These are phyloP conservation scores for Irpex sp. DNA, from an alignment of 1,284 basidiomycete genomes.

Conservation along the genomic window DNA sequence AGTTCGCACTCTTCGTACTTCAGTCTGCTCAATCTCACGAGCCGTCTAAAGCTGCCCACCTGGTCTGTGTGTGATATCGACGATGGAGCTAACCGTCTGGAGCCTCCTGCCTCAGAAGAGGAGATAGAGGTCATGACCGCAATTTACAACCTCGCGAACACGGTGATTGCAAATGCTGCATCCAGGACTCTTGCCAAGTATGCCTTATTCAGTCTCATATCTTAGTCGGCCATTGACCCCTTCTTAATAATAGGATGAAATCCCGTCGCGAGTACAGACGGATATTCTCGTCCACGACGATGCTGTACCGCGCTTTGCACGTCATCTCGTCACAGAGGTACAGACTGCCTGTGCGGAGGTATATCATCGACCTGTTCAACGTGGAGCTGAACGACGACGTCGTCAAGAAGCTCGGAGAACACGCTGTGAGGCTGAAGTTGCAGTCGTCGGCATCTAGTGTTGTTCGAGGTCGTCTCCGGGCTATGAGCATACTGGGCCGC, in stretches of 20 bases:
- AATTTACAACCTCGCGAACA: conserved; percentile 92
- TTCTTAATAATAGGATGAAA: conserved; percentile 57
- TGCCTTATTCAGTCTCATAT: conserved; percentile 16
- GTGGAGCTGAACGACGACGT: conserved; percentile 63
- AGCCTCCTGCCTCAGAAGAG: conserved; percentile 61
- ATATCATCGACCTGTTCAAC: conserved; percentile 91
- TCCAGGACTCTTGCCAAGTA: conserved; percentile 83
- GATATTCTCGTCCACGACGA: conserved; percentile 71
- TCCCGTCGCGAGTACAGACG: conserved; percentile 68
- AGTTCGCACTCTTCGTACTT: conserved; percentile 11
- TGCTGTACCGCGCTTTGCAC: conserved; percentile 82
- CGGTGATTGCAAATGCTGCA: conserved; percentile 90
- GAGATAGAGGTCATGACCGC: conserved; percentile 87
- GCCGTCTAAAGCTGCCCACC: conserved; percentile 56
- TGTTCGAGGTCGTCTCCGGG: conserved; percentile 23
- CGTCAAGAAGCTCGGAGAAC: conserved; percentile 46
- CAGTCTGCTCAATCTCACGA: neutral
- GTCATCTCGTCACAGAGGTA: conserved; percentile 86
- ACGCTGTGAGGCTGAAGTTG: conserved; percentile 39
- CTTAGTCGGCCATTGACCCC: conserved; percentile 4
- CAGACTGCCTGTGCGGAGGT: conserved; percentile 84
- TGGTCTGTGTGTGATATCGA: conserved; percentile 57
- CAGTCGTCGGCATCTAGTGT: conserved; percentile 11
- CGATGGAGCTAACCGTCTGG: conserved; percentile 44
- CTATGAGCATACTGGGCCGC: conserved; percentile 53